Base-by-base conservation (phyloP, 2,329 filamentous ascomycete genomes). In the Fusarium papillatum region DNA sequence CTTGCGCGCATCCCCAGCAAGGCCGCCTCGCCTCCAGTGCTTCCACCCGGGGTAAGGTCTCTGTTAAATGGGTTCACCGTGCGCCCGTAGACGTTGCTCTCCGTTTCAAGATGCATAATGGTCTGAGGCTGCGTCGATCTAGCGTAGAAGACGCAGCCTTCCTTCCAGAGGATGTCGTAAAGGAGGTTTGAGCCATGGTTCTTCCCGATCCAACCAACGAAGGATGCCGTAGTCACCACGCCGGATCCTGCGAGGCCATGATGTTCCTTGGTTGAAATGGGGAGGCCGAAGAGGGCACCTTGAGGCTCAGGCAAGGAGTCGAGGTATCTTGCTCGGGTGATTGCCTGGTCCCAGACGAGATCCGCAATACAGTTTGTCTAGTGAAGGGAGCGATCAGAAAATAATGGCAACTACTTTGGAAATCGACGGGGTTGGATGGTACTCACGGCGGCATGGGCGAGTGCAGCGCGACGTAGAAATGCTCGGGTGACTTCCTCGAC, bases 111-210 rank as follows among this genome's bases (percentile, higher is more conserved):
- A 16, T 86, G 85, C 80, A 86, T 86, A 66, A 91, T 82, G 1
- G 86, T 87, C 77, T 91, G 89, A 0, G 92, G 92, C n/a, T 93
- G 87, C 68, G 93, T 94, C 2, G 93, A 94, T 82, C 94, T 94
- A 74, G 90, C 89, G 77, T 92, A 81, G 74, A 81, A 78, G 34
- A 78, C 74, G 34, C 79, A 80, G 6, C 80, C 80, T 38, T 81
- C 76, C 10, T 76, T 73, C 70, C 74, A 82, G 16, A 53, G 48
- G 48, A 17, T 53, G 17, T 53, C 48, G 16, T 29, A 53, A 14
- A 53, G 24, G 5, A 53, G 24, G 26, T 26, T 53, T 5, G 48
- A 53, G 7, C 48, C 48, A 6, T 53, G 48, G 4, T 53, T 26
- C 24, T 53, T 53, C 8, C 48, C 48, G 24, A 53, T 13, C 24